These are phyloP conservation scores for Monotropa hypopitys DNA, from an alignment of 179 eudicot species.

Conservation along the genomic window DNA sequence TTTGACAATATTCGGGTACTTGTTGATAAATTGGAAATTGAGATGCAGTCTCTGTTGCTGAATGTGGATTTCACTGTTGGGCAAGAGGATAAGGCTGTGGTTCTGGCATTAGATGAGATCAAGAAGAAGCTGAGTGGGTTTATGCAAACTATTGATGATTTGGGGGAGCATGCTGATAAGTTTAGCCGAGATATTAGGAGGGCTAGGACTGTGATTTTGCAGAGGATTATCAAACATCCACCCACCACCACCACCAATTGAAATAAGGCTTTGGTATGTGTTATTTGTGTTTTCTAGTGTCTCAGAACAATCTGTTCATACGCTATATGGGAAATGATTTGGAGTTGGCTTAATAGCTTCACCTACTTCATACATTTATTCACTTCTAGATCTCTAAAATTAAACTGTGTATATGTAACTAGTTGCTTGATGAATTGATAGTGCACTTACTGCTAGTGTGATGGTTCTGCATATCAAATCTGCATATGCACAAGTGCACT, in stretches of 20 bases:
- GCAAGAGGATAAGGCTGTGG: conserved; percentile 51
- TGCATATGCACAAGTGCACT: too few species aligned
- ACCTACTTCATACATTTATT: background rate
- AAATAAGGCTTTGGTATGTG: conserved; percentile 5
- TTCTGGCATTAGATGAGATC: conserved; percentile 60
- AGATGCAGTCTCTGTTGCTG: conserved; percentile 44
- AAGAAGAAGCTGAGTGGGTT: conserved; percentile 62
- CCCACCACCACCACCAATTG: background rate
- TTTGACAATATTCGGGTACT: conserved; percentile 68
- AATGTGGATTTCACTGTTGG: conserved; percentile 43
- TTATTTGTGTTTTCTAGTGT: background rate
- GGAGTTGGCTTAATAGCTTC: background rate
- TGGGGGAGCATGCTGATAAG: conserved; percentile 72
- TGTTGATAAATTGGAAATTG: conserved; percentile 57
- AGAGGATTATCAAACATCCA: conserved; percentile 80
- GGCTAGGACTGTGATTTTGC: conserved; percentile 89
- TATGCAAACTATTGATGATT: conserved; percentile 75
- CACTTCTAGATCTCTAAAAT: background rate
- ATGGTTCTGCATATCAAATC: background rate
- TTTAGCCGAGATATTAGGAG: conserved; percentile 78
- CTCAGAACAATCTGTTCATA: background rate
- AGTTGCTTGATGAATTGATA: background rate
- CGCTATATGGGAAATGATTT: too few species aligned
- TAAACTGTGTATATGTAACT: background rate
- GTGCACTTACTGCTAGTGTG: background rate